These are phyloP conservation scores for Cordyceps militaris DNA, from an alignment of 2,329 filamentous ascomycete species.

Conservation along the genomic window DNA sequence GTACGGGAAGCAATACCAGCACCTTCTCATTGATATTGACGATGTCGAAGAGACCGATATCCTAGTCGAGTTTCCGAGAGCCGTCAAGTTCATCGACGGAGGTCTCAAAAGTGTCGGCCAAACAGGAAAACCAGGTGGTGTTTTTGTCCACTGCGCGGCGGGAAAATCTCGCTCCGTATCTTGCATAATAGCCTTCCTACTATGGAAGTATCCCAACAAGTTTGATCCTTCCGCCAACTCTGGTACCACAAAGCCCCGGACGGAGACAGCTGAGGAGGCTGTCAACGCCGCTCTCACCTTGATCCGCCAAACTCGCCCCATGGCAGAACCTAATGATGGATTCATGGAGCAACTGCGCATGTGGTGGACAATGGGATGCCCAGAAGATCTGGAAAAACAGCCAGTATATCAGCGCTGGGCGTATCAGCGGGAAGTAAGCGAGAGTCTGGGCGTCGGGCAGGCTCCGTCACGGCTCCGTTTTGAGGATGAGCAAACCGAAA, in stretches of 20 bases:
- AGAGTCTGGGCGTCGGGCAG: constrained; percentile 61
- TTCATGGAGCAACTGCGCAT: constrained; percentile 86
- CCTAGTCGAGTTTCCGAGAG: constrained; percentile 68
- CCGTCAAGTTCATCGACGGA: constrained; percentile 75
- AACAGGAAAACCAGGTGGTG: constrained; percentile 29
- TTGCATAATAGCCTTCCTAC: constrained; percentile 75
- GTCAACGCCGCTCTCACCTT: constrained; percentile 57
- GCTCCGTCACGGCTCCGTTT: constrained; percentile 81
- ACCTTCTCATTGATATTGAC: constrained; percentile 77
- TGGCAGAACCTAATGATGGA: constrained; percentile 83
- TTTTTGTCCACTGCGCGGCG: constrained; percentile 74
- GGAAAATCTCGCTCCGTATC: constrained; percentile 91
- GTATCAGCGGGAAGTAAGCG: constrained; percentile 47
- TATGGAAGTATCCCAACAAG: constrained; percentile 55
- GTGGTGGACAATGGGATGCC: constrained; percentile 82
- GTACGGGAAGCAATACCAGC: constrained; percentile 54
- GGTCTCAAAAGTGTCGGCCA: constrained; percentile 43
- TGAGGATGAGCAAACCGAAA: constrained; percentile 59
- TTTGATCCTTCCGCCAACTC: constrained; percentile 37
- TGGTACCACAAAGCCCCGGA: constrained; percentile 18
- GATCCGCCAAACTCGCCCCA: constrained; percentile 62
- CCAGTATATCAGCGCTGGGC: constrained; percentile 72
- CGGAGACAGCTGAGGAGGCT: constrained; percentile 38
- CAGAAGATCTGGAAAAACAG: constrained; percentile 55
- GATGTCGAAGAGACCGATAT: constrained; percentile 88